Conservation (phyloP, 2,329 filamentous ascomycete species). For the Pseudocercospora vitis region DNA sequence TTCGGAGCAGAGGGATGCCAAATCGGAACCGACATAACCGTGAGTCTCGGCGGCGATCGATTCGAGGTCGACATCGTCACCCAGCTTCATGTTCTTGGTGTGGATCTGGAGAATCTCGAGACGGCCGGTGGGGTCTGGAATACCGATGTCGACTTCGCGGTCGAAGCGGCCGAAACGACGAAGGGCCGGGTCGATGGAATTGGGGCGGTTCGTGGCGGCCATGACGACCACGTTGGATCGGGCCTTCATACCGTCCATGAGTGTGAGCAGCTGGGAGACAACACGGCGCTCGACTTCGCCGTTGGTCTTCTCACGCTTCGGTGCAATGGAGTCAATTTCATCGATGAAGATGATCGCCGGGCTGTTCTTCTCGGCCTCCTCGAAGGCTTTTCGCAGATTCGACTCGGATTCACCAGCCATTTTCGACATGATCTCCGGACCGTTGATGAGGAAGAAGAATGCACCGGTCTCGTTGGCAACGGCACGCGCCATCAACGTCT, state of each 20-base stretch:
- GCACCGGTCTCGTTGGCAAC: constrained; percentile 98
- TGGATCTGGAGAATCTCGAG: constrained; percentile 99
- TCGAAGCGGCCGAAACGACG: constrained; percentile 98
- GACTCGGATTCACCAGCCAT: constrained; percentile 99
- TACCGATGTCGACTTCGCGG: constrained; percentile 97
- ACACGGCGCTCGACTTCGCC: constrained; percentile 98
- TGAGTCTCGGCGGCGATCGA: constrained; percentile 96
- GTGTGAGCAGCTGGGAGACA: constrained; percentile 90
- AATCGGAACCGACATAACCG: constrained; percentile 97
- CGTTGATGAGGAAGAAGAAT: constrained; percentile 99
- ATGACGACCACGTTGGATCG: constrained; percentile 98
- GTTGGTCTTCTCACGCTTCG: constrained; percentile 99
- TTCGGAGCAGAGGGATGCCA: constrained; percentile 97
- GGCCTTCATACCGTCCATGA: constrained; percentile 99
- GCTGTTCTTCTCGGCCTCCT: constrained; percentile 99
- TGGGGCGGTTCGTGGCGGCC: constrained; percentile 97
- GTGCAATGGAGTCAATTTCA: constrained; percentile 98
- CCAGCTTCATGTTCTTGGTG: constrained; percentile 99
- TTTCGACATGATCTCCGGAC: constrained; percentile 99
- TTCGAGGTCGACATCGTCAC: constrained; percentile 93
- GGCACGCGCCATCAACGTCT: constrained; percentile 97
- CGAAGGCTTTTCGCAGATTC: constrained; percentile 97
- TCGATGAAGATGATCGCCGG: constrained; percentile 99
- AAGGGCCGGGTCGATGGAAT: constrained; percentile 96
- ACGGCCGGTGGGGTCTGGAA: constrained; percentile 95